Percentiles rank a stretch among this genome's conserved stretches.
Conservation (phyloP, 352 stramenopile species). For the Phytopythium kandeliae region DNA sequence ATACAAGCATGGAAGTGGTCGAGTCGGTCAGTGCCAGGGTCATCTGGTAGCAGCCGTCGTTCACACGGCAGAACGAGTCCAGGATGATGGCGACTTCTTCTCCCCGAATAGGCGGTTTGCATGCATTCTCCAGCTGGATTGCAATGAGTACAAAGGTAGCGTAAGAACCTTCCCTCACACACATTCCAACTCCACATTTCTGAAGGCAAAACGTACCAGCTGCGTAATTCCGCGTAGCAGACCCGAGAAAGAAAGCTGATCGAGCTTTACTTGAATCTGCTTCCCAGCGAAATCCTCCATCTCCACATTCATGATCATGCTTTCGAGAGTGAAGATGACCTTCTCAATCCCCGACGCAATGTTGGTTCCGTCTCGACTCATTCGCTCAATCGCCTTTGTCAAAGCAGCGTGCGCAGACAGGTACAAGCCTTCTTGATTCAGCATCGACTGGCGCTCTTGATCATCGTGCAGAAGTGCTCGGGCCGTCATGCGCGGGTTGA, state of each 20-base stretch:
- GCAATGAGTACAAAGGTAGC: slow-evolving; percentile 5
- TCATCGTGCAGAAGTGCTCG: slow-evolving; percentile 43
- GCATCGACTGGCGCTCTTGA: slow-evolving; percentile 40
- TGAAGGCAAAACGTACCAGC: slow-evolving; percentile 36
- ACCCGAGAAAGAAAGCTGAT: slow-evolving; percentile 48
- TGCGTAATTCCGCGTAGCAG: slow-evolving; percentile 51
- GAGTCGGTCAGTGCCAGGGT: slow-evolving; percentile 40
- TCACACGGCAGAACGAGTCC: slow-evolving; percentile 65
- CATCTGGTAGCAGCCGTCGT: slow-evolving; percentile 66
- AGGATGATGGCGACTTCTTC: slow-evolving; percentile 67
- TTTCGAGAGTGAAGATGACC: slow-evolving; percentile 66
- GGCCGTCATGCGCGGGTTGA: slow-evolving; percentile 58
- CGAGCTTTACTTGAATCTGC: slow-evolving; percentile 31
- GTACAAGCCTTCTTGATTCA: slow-evolving; percentile 65
- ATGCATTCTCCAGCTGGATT: slow-evolving; percentile 51
- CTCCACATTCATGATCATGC: slow-evolving; percentile 67
- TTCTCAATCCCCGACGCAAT: slow-evolving; percentile 46
- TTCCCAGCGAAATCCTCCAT: slow-evolving; percentile 51
- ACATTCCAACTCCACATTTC: too few species aligned
- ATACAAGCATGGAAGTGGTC: slow-evolving; percentile 30
- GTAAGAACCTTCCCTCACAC: not conserved
- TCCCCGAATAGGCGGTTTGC: slow-evolving; percentile 52
- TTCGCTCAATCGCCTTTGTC: slow-evolving; percentile 57
- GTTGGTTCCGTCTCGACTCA: slow-evolving; percentile 32
- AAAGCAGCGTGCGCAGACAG: slow-evolving; percentile 41